Percentiles rank a stretch among this genome's conserved stretches.
Evolutionary conservation across 2,329 filamentous ascomycete genomes (phyloP).

Genomic region (Cercospora berteroae): DNA sequence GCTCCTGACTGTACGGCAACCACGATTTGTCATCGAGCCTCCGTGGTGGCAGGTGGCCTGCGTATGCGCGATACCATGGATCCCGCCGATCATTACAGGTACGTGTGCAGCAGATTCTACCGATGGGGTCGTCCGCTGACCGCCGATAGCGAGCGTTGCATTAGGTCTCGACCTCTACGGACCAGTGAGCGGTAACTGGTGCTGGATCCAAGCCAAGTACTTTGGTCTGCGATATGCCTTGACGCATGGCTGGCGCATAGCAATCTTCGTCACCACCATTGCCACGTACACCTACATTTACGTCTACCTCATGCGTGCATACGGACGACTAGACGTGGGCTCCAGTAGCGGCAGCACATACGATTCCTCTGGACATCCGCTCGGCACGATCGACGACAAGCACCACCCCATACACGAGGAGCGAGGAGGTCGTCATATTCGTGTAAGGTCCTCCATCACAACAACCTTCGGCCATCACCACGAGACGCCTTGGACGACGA

Average conservation of each 20-base stretch:
- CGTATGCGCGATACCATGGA: conserved; percentile 44
- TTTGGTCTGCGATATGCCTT: conserved; percentile 46
- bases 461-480: conserved; percentile 7
- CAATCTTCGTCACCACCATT: conserved; percentile 44
- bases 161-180: conserved; percentile 36
- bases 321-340: conserved; percentile 15
- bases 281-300: conserved; percentile 47
- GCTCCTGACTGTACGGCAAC: conserved; percentile 42
- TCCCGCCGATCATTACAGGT: conserved; percentile 44
- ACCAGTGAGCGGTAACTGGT: conserved; percentile 50
- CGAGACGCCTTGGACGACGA: conserved; percentile 7
- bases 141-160: conserved; percentile 26
- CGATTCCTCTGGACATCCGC: not conserved
- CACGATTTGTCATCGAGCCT: conserved; percentile 36
- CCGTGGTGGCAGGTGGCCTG: conserved; percentile 31
- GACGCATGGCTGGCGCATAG: conserved; percentile 49
- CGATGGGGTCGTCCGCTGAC: not conserved
- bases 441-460: conserved; percentile 14
- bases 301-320: conserved; percentile 35
- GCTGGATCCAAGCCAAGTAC: conserved; percentile 46
- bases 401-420: not conserved
- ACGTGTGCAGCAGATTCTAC: not conserved
- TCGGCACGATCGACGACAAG: conserved; percentile 3
- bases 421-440: conserved; percentile 2
- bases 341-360: conserved; percentile 3